phyloP scores from a whole-genome alignment of 2,329 filamentous ascomycete species.

The Leptodontidium sp. region DNA sequence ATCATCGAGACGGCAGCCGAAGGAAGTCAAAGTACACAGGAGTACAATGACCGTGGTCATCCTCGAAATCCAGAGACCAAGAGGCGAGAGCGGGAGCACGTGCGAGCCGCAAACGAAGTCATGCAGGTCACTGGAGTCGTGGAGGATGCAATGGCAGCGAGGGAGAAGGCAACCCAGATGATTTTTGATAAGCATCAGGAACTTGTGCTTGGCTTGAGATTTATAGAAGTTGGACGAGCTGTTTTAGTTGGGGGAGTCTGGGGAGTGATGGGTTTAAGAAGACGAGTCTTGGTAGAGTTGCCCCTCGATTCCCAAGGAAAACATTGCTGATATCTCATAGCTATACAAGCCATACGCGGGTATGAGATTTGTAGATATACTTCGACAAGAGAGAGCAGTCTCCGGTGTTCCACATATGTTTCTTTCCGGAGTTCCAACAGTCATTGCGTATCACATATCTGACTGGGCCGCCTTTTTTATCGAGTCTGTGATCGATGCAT shows the following conservation, averaged over 20 bases:
- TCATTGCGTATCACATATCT: conserved; percentile 42
- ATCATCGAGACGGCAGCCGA: conserved; percentile 37
- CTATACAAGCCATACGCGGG: conserved; percentile 45
- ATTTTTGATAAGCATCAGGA: conserved; percentile 39
- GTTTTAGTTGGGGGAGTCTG: conserved; percentile 45
- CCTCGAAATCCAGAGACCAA: conserved; percentile 39
- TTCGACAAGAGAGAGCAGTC: conserved; percentile 38
- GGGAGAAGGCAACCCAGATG: conserved; percentile 35
- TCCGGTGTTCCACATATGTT: conserved; percentile 38
- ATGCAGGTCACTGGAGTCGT: conserved; percentile 48
- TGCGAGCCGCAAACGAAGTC: conserved; percentile 48
- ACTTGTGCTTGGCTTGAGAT: conserved; percentile 41
- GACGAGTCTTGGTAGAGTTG: conserved; percentile 43
- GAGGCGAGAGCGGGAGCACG: conserved; percentile 39
- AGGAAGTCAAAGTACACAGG: conserved; percentile 32
- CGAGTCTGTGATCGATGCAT: conserved; percentile 37
- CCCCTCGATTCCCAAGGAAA: neutral
- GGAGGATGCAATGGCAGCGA: conserved; percentile 43
- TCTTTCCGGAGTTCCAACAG: conserved; percentile 43
- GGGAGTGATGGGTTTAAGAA: conserved; percentile 46
- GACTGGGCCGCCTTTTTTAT: conserved; percentile 40
- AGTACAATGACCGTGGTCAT: conserved; percentile 46
- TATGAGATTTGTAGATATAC: conserved; percentile 38
- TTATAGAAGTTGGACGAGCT: conserved; percentile 43
- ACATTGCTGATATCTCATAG: conserved; percentile 35